Evolutionary conservation across 495 filamentous ascomycete genomes (phyloP), one percentile per base, ranked within the genome.

Genomic region (Amphirosellinia nigrospora): DNA sequence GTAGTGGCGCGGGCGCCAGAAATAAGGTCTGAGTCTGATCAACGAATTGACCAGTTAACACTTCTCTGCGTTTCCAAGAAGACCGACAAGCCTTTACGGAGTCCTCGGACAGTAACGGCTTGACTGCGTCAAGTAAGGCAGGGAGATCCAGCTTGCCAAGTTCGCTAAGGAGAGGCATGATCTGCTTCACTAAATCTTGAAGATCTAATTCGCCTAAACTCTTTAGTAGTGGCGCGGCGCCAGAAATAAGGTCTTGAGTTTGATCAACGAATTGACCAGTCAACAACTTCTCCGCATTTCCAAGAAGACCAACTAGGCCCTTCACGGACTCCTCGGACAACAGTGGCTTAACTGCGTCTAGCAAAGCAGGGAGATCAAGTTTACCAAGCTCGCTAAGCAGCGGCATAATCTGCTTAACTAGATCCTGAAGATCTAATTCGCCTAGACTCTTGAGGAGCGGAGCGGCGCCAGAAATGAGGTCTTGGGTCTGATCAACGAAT

Each of bases 31-130:
- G 73, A 13, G 78, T 83, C 19, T 78, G 58, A 23, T 85, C 78
- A 46, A 86, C 81, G 67, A 86, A 84, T 41, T 77, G 72, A 38
- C 65, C 64, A 8, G 81, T 82, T 21, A 85, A 64, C 16, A 85
- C 79, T 28, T 71, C 58, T 81, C 81, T 11, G 82, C 82, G 60
- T 85, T 82, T 53, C 72, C 71, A 21, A 86, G 75, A 16, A 86
- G 76, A 30, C 78, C 73, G 38, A 78, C 66, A 6, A 81, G 77
- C 79, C 30, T 81, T 77, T 36, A 84, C 73, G 15, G 80, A 81
- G 15, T 78, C 68, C 0, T 77, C 52, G 0, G 81, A 80, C 4
- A 85, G 56, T 34, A 85, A 67, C 26, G 78, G 78, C 0, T 48
- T 60, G 43, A 80, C 73, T 46, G 81, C 77, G 9, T 72, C 68